phyloP scores from a whole-genome alignment of 192 early-diverging fungal species.

The Coemansia sp. region DNA sequence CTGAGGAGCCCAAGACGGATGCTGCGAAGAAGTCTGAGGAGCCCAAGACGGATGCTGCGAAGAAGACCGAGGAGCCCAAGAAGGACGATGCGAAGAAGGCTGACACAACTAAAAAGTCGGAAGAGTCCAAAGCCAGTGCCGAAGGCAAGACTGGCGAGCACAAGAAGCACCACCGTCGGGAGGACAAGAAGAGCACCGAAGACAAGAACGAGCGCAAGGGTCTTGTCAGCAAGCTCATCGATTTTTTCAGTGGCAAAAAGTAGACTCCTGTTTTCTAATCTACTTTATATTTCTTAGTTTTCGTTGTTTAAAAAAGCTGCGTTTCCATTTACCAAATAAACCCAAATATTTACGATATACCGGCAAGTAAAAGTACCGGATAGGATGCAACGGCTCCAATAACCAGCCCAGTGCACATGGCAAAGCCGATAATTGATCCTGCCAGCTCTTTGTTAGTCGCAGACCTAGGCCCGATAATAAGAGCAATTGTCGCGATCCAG shows the following conservation, averaged over 20 bases:
- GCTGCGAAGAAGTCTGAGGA: constrained; percentile 6
- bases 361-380: constrained; percentile 36
- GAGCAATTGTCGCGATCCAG: constrained; percentile 60
- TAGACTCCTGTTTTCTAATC: background rate
- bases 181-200: constrained; percentile 32
- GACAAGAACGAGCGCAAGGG: constrained; percentile 49
- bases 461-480: constrained; percentile 59
- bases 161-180: constrained; percentile 45
- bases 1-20: constrained; percentile 12
- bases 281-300: constrained; percentile 2
- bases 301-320: constrained; percentile 1
- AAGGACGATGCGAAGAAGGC: constrained; percentile 1
- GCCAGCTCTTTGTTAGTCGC: constrained; percentile 60
- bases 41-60: background rate
- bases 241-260: constrained; percentile 51
- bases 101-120: constrained; percentile 2
- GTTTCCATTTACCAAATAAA: constrained; percentile 11
- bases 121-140: constrained; percentile 5
- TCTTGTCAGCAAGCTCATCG: constrained; percentile 49
- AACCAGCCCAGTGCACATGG: constrained; percentile 65
- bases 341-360: constrained; percentile 22
- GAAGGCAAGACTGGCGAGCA: constrained; percentile 7
- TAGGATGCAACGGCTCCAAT: constrained; percentile 60
- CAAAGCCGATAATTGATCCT: constrained; percentile 70
- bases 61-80: constrained; percentile 13